phyloP scores from a whole-genome alignment of 768 basidiomycete genomes.

The Hortiboletus flavorubellus region DNA sequence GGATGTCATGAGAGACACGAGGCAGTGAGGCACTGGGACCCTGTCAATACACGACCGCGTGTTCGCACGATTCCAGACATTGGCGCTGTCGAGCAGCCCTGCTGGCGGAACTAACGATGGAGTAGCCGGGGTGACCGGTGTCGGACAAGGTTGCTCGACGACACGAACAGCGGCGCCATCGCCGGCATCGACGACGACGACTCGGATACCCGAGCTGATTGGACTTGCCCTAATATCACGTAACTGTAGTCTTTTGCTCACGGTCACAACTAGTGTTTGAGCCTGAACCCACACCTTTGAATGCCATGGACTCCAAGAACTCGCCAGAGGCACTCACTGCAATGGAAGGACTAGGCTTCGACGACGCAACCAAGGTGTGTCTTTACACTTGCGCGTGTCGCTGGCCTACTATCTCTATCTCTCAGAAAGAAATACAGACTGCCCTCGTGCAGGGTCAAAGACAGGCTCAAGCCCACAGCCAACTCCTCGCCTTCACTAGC shows the following conservation, averaged over 20 bases:
- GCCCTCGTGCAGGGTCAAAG: slow-evolving; percentile 81
- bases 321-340: slow-evolving; percentile 21
- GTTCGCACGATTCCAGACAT: slow-evolving; percentile 30
- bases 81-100: slow-evolving; percentile 14
- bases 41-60: slow-evolving; percentile 18
- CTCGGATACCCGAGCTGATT: not conserved
- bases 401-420: not conserved
- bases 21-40: slow-evolving; percentile 29
- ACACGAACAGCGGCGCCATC: slow-evolving; percentile 5
- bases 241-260: slow-evolving; percentile 27
- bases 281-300: not conserved
- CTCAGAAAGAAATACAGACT: slow-evolving; percentile 74
- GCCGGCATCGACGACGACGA: slow-evolving; percentile 9
- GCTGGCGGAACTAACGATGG: not conserved
- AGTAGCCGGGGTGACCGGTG: not conserved
- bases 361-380: slow-evolving; percentile 71
- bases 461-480: slow-evolving; percentile 73
- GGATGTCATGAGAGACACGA: slow-evolving; percentile 46
- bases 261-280: not conserved
- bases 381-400: not conserved
- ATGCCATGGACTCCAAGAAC: slow-evolving; percentile 22
- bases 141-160: slow-evolving; percentile 1
- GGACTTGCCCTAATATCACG: slow-evolving; percentile 18
- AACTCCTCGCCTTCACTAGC: slow-evolving; percentile 75
- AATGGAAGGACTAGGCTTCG: slow-evolving; percentile 50